Evolutionary conservation across 2,329 filamentous ascomycete genomes (phyloP), one percentile per base, ranked within the genome.

Genomic region (Colletotrichum melonis): DNA sequence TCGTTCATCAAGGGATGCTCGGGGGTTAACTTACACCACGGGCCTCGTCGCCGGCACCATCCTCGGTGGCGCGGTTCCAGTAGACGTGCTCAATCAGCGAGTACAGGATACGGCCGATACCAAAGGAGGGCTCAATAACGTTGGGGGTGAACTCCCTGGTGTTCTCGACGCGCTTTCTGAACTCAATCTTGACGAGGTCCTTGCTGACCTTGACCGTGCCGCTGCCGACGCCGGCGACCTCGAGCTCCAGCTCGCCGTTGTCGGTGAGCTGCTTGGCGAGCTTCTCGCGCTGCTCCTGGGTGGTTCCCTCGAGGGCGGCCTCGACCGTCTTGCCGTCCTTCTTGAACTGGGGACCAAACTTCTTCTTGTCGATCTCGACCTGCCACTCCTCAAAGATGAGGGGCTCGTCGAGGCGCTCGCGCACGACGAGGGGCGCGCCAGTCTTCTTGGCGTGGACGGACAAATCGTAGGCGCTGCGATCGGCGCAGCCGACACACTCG

Each of bases 71-170:
- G 76, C 97, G 93, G 67, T 92, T 94, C 96, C 97, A 99, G 90
- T 95, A 99, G 82, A 90, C 92, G 85, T 99, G 97, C 86, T 99
- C 97, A 81, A 97, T 93, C 79, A 99, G 86, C 74, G 93, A 92
- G 87, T 98, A 98, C 72, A 98, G 87, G 75, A 98, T 98, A 78
- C 96, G 92, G 73, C 96, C 97, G 80, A 98, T 97, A 87, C 96
- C 96, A 79, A 98, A 99, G 0, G 96, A 98, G 1, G 96, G 97
- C 86, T 99, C 97, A 78, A 98, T 97, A 60, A 97, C 95, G 81
- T 98, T 98, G 73, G 96, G 96, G 0, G 93, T 97, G 86, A 94
- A 99, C 82, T 98, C 95, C 78, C 97, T 91, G 72, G 92, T 91
- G 81, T 97, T 93, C 83, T 98, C 94, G 4, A 92, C 89, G 75